Conservation (phyloP, 2,329 filamentous ascomycete species). For the Fonsecaea multimorphosa region DNA sequence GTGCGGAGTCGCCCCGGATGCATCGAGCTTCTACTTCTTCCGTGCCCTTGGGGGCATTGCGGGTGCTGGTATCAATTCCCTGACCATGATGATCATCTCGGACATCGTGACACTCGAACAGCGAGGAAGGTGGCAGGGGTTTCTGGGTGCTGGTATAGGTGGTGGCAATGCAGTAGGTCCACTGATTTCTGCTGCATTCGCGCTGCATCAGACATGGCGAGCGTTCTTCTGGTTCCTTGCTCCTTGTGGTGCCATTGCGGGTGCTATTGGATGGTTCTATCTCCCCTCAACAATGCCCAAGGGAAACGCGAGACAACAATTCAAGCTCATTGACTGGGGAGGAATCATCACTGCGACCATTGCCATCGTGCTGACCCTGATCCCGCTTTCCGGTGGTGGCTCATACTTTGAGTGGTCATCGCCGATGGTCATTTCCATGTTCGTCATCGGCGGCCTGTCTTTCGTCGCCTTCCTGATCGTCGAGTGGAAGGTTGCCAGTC, state of each 20-base stretch:
- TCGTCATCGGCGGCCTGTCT: constrained; percentile 57
- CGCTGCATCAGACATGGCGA: constrained; percentile 52
- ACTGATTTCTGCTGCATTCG: constrained; percentile 56
- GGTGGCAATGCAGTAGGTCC: constrained; percentile 56
- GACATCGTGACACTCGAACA: constrained; percentile 66
- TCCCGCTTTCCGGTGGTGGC: constrained; percentile 68
- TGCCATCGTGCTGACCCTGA: constrained; percentile 65
- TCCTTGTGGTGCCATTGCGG: constrained; percentile 57
- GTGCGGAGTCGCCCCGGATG: constrained; percentile 63
- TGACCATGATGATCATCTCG: constrained; percentile 67
- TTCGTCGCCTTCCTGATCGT: constrained; percentile 59
- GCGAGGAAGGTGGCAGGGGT: constrained; percentile 58
- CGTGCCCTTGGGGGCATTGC: constrained; percentile 66
- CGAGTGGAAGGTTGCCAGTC: constrained; percentile 61
- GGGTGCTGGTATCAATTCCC: constrained; percentile 64
- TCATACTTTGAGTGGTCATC: constrained; percentile 63
- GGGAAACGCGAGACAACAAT: constrained; percentile 54
- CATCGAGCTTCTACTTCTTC: constrained; percentile 66
- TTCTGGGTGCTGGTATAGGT: constrained; percentile 49
- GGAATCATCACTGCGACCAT: constrained; percentile 62
- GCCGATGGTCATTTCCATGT: constrained; percentile 65
- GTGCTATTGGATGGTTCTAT: constrained; percentile 56
- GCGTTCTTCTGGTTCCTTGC: constrained; percentile 59
- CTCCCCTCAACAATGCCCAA: constrained; percentile 60
- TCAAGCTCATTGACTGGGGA: constrained; percentile 64